Evolutionary conservation across 805 yeast species (phyloP).

Genomic region (Starmerella etchellsii): DNA sequence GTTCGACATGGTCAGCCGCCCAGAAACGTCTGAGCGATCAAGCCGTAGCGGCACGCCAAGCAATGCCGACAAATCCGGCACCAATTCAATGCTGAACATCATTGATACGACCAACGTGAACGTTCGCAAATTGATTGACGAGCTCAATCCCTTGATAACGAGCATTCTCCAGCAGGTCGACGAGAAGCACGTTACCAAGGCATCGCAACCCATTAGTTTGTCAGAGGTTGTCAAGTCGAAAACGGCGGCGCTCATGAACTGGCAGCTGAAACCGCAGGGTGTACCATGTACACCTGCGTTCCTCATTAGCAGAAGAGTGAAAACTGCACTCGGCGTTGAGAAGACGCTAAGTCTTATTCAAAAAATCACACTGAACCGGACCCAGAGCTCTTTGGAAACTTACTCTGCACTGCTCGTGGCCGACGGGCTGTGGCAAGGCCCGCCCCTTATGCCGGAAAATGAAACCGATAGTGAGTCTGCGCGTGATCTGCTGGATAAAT

Average conservation of each 20-base stretch:
- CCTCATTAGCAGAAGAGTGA: constrained; percentile 3
- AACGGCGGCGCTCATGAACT: constrained; percentile 3
- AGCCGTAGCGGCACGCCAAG: background rate
- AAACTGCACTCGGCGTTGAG: constrained; percentile 9
- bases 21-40: background rate
- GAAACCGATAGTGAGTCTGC: background rate
- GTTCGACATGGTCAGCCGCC: background rate
- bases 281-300: constrained; percentile 12
- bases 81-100: background rate
- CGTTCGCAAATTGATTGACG: background rate
- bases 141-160: constrained; percentile 1
- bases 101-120: background rate
- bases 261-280: constrained; percentile 18
- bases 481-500: background rate
- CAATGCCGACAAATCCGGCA: background rate
- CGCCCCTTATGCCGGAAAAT: background rate
- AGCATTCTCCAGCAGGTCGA: constrained; percentile 1
- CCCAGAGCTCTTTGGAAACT: constrained; percentile 6
- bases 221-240: background rate
- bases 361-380: background rate
- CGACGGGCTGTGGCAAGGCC: constrained; percentile 9
- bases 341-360: constrained; percentile 7
- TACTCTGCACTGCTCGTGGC: constrained; percentile 11
- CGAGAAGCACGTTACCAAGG: constrained; percentile 2
- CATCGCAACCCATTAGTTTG: background rate